Conservation (phyloP, 2,329 filamentous ascomycete species). For the Nectriaceae sp. region DNA sequence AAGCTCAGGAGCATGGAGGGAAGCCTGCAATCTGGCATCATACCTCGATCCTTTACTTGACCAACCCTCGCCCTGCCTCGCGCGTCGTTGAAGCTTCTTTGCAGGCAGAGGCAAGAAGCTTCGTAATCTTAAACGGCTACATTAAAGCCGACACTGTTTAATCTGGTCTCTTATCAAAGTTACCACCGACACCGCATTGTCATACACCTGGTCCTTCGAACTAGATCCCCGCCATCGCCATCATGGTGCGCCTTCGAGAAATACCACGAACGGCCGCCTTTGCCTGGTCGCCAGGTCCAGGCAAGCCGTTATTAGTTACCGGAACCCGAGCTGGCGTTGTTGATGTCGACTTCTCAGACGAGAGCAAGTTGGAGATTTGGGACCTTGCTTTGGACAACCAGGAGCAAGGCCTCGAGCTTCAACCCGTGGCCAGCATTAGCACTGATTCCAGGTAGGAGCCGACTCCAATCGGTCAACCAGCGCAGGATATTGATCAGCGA, state of each 20-base stretch:
- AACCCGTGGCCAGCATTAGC: constrained; percentile 79
- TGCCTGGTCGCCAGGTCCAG: constrained; percentile 86
- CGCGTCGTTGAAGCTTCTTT: constrained; percentile 25
- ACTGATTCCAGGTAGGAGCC: constrained; percentile 80
- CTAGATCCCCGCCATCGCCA: constrained; percentile 35
- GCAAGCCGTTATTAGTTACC: constrained; percentile 82
- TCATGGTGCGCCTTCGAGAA: constrained; percentile 95
- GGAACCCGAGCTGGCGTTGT: constrained; percentile 94
- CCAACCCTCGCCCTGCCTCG: constrained; percentile 26
- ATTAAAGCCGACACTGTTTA: constrained; percentile 19
- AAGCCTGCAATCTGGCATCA: constrained; percentile 50
- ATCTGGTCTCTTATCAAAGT: constrained; percentile 17
- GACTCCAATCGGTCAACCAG: constrained; percentile 8
- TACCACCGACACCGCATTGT: constrained; percentile 18
- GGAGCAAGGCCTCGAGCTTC: constrained; percentile 77
- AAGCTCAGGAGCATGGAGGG: constrained; percentile 33
- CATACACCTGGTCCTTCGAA: constrained; percentile 22
- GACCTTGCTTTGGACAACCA: constrained; percentile 81
- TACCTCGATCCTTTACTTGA: constrained; percentile 33
- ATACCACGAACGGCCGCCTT: constrained; percentile 96
- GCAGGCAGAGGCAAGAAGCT: constrained; percentile 33
- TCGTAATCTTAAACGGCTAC: constrained; percentile 19
- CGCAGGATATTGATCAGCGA: constrained; percentile 15
- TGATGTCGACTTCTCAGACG: constrained; percentile 95
- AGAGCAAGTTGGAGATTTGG: constrained; percentile 96